A percentile compares a stretch with the other conserved stretches of the same genome.
phyloP scores from a whole-genome alignment of 257 asterid species.

The Anisodus acutangulus region DNA sequence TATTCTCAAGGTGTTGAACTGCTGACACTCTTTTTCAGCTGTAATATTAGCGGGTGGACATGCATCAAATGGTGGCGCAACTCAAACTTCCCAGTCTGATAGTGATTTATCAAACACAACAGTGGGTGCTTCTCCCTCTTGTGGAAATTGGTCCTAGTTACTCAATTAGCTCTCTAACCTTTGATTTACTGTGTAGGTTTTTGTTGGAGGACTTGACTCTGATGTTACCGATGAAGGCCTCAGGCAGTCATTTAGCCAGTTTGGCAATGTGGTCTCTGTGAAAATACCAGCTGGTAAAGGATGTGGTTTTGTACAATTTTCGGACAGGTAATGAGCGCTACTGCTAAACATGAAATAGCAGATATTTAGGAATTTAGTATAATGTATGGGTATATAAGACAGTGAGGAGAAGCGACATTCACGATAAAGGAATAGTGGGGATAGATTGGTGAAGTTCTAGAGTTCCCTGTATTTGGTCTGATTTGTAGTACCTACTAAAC shows the following conservation, averaged over 20 bases:
- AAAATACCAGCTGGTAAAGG: conserved; percentile 96
- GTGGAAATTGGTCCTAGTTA: neutral
- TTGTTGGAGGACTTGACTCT: conserved; percentile 77
- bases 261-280: conserved; percentile 86
- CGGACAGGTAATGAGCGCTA: conserved; percentile 54
- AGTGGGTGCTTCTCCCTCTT: conserved; percentile 57
- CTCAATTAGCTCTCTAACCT: conserved; percentile 30
- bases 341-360: neutral
- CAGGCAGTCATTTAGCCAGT: conserved; percentile 70
- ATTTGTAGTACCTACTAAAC: neutral
- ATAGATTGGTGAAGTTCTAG: neutral
- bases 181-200: conserved; percentile 39
- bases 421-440: neutral
- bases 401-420: neutral
- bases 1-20: conserved; percentile 3
- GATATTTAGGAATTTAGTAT: neutral
- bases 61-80: conserved; percentile 62
- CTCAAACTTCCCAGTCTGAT: conserved; percentile 65
- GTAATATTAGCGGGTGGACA: conserved; percentile 83
- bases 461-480: neutral
- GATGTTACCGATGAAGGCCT: conserved; percentile 91
- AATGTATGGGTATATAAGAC: neutral
- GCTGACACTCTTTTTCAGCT: conserved; percentile 48
- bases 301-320: conserved; percentile 93
- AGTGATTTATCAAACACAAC: conserved; percentile 80